Base-by-base conservation (phyloP, 345 rosid genomes). In the Raphanus raphanistrum region DNA sequence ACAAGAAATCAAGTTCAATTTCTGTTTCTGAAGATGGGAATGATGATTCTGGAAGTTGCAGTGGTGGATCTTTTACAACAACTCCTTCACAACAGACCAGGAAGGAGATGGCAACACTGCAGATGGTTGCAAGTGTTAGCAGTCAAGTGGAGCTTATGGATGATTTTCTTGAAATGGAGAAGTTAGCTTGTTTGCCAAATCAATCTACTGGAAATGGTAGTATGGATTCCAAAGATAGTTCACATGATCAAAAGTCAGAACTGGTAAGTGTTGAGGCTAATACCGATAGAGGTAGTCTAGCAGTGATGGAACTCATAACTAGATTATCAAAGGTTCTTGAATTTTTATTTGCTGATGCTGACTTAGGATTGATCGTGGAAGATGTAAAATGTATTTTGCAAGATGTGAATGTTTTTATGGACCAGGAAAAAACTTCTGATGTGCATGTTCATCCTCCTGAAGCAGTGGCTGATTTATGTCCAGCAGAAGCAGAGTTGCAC, bases 101-200 rank as follows among this genome's bases (percentile, higher is more conserved):
- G 81, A 92, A 85, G 77, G 92, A 88, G 67, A 84, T 75, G 72
- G 83, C 67, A 5, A 27, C 48, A 61, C 86, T 21, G 21, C 21
- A 77, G 69, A 87, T 76, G 76, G 80, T 80, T 63, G 93, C 87
- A 25, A 82, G 83, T 63, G 60, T 63, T 62, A 88, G 83, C 78
- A 79, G 66, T 78, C 86, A 83, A 79, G 66, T 85, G 76, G 92
- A 86, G 77, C 91, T 94, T 76, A 94, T 94, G 98, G 95, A 90
- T 72, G 98, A 94, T 81, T 94, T 94, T 81, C 84, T 94, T 71
- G 98, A 94, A 90, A 94, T 94, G 98, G 98, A 94, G 92, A 92
- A 89, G 87, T 66, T 94, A 82, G 98, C 98, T 35, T 84, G 90
- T 83, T 83, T 81, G 50, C 78, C 90, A 72, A 84, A 81, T 74